These are phyloP conservation scores for Asclepias syriaca DNA, from an alignment of 257 asterid genomes.

Conservation along the genomic window DNA sequence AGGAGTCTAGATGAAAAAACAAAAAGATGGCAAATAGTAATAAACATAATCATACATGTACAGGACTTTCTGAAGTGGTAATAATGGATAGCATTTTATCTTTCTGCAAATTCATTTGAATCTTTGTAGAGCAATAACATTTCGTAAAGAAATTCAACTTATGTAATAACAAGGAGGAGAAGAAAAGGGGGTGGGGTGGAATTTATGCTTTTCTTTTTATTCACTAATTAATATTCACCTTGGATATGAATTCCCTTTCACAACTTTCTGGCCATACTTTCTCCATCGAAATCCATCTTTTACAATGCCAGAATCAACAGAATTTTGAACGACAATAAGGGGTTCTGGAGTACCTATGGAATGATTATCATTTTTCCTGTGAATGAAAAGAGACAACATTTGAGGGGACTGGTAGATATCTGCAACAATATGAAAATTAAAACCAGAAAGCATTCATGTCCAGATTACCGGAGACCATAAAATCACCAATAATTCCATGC, in stretches of 20 bases:
- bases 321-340: constrained; percentile 28
- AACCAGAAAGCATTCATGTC: background rate
- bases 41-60: background rate
- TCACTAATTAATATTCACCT: constrained; percentile 37
- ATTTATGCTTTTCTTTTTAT: background rate
- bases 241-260: constrained; percentile 69
- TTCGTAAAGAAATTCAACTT: background rate
- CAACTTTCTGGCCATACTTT: constrained; percentile 88
- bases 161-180: background rate
- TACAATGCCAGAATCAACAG: constrained; percentile 32
- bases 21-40: background rate
- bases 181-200: background rate
- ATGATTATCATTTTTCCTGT: constrained; percentile 44
- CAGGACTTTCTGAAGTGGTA: background rate
- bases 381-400: constrained; percentile 10
- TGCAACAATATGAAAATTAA: background rate
- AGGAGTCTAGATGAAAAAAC: background rate
- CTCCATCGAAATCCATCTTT: constrained; percentile 89
- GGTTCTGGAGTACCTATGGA: constrained; percentile 30
- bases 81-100: background rate
- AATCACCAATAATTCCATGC: background rate
- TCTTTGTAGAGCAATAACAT: background rate
- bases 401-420: background rate
- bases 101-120: background rate
- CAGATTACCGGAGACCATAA: background rate